Conservation (phyloP, 2,329 filamentous ascomycete species). For the Pseudonectria foliicola region DNA sequence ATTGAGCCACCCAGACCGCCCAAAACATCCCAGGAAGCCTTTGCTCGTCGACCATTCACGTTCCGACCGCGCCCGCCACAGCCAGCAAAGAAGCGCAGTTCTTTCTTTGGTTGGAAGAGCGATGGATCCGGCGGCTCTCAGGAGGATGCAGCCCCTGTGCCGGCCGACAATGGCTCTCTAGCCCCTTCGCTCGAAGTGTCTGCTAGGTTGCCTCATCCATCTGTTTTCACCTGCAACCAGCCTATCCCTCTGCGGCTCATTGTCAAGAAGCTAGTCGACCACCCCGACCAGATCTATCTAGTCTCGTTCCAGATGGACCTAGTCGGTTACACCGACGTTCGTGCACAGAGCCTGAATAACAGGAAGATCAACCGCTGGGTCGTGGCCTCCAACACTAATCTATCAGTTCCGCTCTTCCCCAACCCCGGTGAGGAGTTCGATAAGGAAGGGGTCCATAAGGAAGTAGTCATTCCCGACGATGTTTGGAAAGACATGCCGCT, state of each 20-base stretch:
- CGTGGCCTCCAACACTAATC: constrained; percentile 62
- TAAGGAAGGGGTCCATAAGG: constrained; percentile 54
- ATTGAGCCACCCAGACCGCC: constrained; percentile 78
- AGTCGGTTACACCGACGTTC: constrained; percentile 70
- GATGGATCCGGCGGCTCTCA: constrained; percentile 15
- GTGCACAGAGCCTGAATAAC: constrained; percentile 67
- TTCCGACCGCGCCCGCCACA: constrained; percentile 39
- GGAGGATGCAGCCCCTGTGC: constrained; percentile 13
- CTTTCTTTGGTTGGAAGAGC: constrained; percentile 47
- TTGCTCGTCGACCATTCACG: constrained; percentile 64
- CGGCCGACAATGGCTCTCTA: constrained; percentile 23
- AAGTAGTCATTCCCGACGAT: constrained; percentile 60
- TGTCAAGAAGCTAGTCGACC: constrained; percentile 66
- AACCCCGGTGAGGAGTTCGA: constrained; percentile 48
- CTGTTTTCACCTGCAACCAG: constrained; percentile 83
- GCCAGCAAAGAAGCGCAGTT: constrained; percentile 44
- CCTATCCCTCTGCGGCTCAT: constrained; percentile 75
- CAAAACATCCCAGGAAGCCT: constrained; percentile 67
- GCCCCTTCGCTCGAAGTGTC: constrained; percentile 67
- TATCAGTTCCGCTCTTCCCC: constrained; percentile 63
- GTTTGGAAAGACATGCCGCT: constrained; percentile 68
- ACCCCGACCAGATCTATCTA: constrained; percentile 64
- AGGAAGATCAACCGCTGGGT: constrained; percentile 70
- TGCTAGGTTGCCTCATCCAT: constrained; percentile 76
- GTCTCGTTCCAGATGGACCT: constrained; percentile 76